These are phyloP conservation scores for Panellus pusillus DNA, from an alignment of 768 basidiomycete species.

Conservation along the genomic window DNA sequence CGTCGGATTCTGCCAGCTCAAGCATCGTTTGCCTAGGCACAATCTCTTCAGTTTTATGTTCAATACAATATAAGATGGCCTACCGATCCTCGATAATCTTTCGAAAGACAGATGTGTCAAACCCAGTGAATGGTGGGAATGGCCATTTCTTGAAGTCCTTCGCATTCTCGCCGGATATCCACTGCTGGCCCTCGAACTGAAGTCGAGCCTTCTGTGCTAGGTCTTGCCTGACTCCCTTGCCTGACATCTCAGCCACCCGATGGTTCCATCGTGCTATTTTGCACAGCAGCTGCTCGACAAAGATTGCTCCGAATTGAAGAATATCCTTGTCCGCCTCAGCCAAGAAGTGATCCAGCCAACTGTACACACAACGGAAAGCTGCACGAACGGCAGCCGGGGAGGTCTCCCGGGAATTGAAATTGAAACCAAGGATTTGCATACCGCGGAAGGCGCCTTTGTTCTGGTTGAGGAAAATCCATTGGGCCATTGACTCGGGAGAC, in stretches of 20 bases:
- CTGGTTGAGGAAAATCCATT: conserved; percentile 16
- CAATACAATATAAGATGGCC: no score
- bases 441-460: conserved; percentile 14
- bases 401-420: background rate
- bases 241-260: no score
- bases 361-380: conserved; percentile 6
- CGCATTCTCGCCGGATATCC: no score
- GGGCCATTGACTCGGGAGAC: background rate
- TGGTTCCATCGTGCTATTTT: conserved; percentile 20
- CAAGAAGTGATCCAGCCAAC: conserved; percentile 7
- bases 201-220: conserved; percentile 13
- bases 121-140: no score
- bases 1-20: no score
- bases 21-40: no score
- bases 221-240: conserved; percentile 25
- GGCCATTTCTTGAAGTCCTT: no score
- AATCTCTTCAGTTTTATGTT: no score
- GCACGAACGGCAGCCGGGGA: conserved; percentile 1
- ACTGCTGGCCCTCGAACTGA: conserved; percentile 18
- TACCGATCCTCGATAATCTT: no score
- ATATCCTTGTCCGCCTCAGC: background rate
- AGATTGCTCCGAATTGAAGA: conserved; percentile 10
- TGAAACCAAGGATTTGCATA: conserved; percentile 8
- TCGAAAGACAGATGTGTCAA: no score
- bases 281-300: conserved; percentile 21